Base-by-base conservation (phyloP, 805 yeast species). In the Danielia reshetovae region DNA sequence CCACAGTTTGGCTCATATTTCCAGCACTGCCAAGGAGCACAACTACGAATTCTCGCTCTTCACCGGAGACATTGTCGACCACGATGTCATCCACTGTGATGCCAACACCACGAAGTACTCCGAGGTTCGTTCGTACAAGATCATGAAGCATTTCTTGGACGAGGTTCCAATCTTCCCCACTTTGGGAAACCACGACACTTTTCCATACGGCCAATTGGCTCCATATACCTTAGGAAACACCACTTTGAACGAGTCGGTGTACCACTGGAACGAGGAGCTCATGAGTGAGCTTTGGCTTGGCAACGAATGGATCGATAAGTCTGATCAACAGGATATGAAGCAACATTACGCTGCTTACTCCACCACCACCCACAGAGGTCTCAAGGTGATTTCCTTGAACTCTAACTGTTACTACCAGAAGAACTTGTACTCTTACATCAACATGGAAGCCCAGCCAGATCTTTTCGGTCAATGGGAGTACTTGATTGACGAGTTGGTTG, bases 21-120 rank as follows among this genome's bases (percentile, higher is more conserved):
- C 58, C 40, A 59, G 64, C 36, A 36, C 54, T 23, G 38, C 54
- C 11, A 45, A 55, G 8, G 49, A 60, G 26, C 41, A 68, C 24
- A 46, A 62, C 7, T 80, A 72, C 46, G 81, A 78, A 34, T 81
- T 81, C 50, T 70, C 81, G 2, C 56, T 81, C 24, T 81, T 81
- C 65, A 81, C 87, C 4, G 88, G 88, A 37, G 89, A 81, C 50
- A 65, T 80, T 52, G 81, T 81, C 35, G 87, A 81, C 53, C 89
- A 81, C 50, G 79, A 75, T 45, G 76, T 72, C 37, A 49, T 62
- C 9, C 65, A 68, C 30, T 67, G 71, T 48, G 71, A 72, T 30
- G 64, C 73, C 29, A 84, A 79, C 27, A 73, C 76, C 39, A 88
- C 85, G 41, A 85, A 68, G 6, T 85, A 71, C 7, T 80, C 81